Conservation (phyloP, 306 rosid species). For the Potentilla sterilis region DNA sequence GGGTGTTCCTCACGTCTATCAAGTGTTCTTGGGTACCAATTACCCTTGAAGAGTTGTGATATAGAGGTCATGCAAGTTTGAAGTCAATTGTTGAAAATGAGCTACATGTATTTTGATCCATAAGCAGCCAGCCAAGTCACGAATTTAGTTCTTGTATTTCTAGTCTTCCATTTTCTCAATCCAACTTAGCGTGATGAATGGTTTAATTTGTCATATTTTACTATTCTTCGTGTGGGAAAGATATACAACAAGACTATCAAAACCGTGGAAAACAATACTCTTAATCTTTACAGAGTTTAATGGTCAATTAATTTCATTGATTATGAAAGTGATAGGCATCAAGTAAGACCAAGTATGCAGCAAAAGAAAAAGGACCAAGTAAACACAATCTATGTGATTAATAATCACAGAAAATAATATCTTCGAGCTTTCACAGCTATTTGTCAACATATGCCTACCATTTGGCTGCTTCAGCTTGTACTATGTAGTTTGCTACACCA, state of each 20-base stretch:
- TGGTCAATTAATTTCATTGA: neutral
- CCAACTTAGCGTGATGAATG: neutral
- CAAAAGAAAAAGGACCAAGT: neutral
- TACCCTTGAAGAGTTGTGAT: neutral
- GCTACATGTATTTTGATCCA: neutral
- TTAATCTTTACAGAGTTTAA: neutral
- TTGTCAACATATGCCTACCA: conserved; percentile 1
- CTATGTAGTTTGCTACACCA: neutral
- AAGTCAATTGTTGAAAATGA: neutral
- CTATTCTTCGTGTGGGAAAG: neutral
- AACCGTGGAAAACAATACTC: neutral
- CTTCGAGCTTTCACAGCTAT: neutral
- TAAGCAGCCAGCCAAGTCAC: neutral
- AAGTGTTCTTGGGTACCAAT: neutral
- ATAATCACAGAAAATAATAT: neutral
- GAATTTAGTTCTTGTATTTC: neutral
- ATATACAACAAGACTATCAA: neutral
- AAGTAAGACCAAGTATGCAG: neutral
- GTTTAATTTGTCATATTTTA: neutral
- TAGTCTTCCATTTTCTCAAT: neutral
- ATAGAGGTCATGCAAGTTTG: neutral
- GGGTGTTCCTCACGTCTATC: too few relatives aligned
- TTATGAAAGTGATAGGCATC: neutral
- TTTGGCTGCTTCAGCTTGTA: neutral
- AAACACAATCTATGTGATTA: neutral